Percentiles rank a stretch among this genome's conserved stretches.
Evolutionary conservation across 331 rosid species (phyloP).

Genomic region (Dryas integrifolia): DNA sequence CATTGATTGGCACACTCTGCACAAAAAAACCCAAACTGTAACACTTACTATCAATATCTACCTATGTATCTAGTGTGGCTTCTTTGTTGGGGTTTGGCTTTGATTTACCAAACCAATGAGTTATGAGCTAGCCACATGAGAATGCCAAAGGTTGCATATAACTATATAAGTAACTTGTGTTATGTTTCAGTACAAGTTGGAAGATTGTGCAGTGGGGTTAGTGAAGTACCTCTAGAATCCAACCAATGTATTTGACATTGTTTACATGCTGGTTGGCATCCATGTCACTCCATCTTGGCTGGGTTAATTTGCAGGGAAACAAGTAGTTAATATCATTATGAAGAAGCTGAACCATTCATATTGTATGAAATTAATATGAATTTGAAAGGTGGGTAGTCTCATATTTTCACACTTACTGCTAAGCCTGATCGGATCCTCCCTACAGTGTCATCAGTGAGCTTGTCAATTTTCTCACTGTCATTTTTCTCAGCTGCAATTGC

Average conservation of each 20-base stretch:
- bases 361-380: not conserved
- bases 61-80: too few species aligned
- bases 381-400: not conserved
- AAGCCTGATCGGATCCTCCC: constrained; percentile 67
- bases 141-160: too few species aligned
- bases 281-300: constrained; percentile 99
- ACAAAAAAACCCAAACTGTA: not conserved
- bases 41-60: too few species aligned
- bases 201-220: not conserved
- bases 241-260: constrained; percentile 88
- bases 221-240: constrained; percentile 78
- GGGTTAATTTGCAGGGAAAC: not conserved
- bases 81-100: too few species aligned
- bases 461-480: constrained; percentile 64
- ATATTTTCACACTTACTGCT: constrained; percentile 51
- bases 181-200: too few species aligned
- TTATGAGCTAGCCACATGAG: too few species aligned
- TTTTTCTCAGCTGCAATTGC: constrained; percentile 48
- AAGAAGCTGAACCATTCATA: too few species aligned
- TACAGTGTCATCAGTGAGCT: constrained; percentile 63
- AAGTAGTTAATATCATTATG: not conserved
- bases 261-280: constrained; percentile 95
- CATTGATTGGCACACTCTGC: constrained; percentile 81
- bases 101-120: too few species aligned
- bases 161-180: too few species aligned